phyloP scores from a whole-genome alignment of 768 basidiomycete genomes.

The Austroboletus eburneus region DNA sequence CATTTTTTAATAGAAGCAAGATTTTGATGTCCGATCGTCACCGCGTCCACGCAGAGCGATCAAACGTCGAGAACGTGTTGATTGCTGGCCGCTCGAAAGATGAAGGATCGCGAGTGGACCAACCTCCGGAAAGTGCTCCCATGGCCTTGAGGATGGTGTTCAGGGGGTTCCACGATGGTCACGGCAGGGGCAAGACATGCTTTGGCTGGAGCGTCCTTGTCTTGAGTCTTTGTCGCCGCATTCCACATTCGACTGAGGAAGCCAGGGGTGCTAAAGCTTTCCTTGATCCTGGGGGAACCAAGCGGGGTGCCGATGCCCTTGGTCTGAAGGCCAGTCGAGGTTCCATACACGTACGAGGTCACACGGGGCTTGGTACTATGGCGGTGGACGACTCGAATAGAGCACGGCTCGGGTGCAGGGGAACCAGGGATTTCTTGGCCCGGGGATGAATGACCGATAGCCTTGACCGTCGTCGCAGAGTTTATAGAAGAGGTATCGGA shows the following conservation, averaged over 20 bases:
- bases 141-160: conserved; percentile 23
- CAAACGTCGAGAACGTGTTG: conserved; percentile 27
- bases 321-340: conserved; percentile 14
- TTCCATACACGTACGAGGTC: conserved; percentile 27
- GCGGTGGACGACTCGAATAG: conserved; percentile 27
- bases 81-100: conserved; percentile 34
- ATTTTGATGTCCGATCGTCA: conserved; percentile 22
- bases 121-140: conserved; percentile 38
- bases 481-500: conserved; percentile 32
- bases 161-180: conserved; percentile 26
- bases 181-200: conserved; percentile 11
- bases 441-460: conserved; percentile 23
- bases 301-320: conserved; percentile 9
- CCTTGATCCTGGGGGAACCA: conserved; percentile 24
- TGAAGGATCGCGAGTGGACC: conserved; percentile 42
- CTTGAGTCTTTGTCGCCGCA: conserved; percentile 45
- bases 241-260: conserved; percentile 78
- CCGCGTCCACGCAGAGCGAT: conserved; percentile 8
- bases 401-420: conserved; percentile 12
- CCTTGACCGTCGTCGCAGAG: conserved; percentile 35
- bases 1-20: conserved; percentile 20
- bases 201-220: conserved; percentile 23
- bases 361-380: conserved; percentile 25
- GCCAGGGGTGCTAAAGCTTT: conserved; percentile 41
- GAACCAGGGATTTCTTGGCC: conserved; percentile 16